These are phyloP conservation scores for Cryphonectria radicalis DNA, from an alignment of 2,329 filamentous ascomycete species.

Conservation along the genomic window DNA sequence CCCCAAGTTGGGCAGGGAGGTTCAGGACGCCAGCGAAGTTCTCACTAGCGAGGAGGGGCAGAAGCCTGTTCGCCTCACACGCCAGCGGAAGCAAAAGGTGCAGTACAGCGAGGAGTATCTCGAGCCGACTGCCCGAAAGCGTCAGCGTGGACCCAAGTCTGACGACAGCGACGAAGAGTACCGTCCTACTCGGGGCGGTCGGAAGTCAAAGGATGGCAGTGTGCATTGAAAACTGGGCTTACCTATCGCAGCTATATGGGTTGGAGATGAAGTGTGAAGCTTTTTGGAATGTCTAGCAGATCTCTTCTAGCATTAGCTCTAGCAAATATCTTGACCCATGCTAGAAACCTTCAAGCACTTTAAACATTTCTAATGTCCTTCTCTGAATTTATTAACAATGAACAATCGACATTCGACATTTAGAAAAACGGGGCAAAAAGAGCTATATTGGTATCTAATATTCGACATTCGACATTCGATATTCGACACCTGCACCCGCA, in stretches of 20 bases:
- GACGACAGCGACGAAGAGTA: slow-evolving; percentile 7
- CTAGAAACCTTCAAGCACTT: background rate
- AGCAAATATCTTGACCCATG: background rate
- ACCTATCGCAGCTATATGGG: background rate
- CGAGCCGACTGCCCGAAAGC: background rate
- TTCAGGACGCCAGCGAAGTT: background rate
- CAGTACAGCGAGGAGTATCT: background rate
- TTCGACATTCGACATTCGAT: too few relatives aligned
- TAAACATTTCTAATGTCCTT: background rate
- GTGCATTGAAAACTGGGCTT: background rate
- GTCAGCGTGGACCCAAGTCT: slow-evolving; percentile 5
- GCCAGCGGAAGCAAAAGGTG: background rate
- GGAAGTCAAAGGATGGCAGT: background rate
- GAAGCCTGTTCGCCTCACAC: background rate
- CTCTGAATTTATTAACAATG: background rate
- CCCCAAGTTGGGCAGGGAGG: background rate
- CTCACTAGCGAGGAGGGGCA: background rate
- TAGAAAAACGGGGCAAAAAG: too few relatives aligned
- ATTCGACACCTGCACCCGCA: too few relatives aligned
- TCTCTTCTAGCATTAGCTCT: background rate
- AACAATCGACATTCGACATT: background rate
- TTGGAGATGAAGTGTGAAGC: background rate
- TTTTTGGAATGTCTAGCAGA: background rate
- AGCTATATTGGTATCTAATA: too few relatives aligned
- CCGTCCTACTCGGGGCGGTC: slow-evolving; percentile 8